phyloP scores from a whole-genome alignment of 495 filamentous ascomycete species.

The Penicillium angulare region DNA sequence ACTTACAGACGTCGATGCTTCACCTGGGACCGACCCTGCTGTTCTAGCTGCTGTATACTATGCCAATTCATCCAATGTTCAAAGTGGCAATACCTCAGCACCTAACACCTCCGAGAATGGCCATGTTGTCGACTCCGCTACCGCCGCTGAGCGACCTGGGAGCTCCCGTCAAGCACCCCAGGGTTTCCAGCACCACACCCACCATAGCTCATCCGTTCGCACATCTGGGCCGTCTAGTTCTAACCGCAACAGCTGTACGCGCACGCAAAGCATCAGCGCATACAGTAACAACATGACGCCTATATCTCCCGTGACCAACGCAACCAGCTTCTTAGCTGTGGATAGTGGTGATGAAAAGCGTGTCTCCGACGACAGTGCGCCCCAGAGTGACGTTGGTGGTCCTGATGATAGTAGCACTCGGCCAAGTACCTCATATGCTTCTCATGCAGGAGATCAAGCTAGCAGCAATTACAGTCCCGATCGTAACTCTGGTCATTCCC shows the following conservation, averaged over 20 bases:
- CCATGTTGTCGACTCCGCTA: conserved; percentile 17
- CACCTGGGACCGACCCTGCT: conserved; percentile 25
- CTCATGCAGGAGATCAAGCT: conserved; percentile 16
- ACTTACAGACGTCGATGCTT: conserved; percentile 11
- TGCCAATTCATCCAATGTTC: conserved; percentile 21
- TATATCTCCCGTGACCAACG: conserved; percentile 51
- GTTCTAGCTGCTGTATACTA: conserved; percentile 34
- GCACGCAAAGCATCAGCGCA: conserved; percentile 43
- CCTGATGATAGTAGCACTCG: conserved; percentile 30
- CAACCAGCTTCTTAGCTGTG: conserved; percentile 49
- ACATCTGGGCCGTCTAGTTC: conserved; percentile 38
- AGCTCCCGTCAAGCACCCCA: conserved; percentile 31
- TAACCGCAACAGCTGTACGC: conserved; percentile 43
- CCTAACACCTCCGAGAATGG: conserved; percentile 13
- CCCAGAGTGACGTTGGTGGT: conserved; percentile 26
- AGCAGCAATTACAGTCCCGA: conserved; percentile 19
- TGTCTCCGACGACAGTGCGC: conserved; percentile 27
- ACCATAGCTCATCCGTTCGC: conserved; percentile 37
- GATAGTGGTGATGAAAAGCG: conserved; percentile 49
- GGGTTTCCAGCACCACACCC: conserved; percentile 31
- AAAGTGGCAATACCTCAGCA: conserved; percentile 6
- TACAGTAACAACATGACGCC: conserved; percentile 46
- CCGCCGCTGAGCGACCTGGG: conserved; percentile 25
- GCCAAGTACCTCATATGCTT: conserved; percentile 30
- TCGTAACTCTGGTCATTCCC: conserved; percentile 11